Conservation (phyloP, 192 early-diverging fungal genomes). For the Podila verticillata region DNA sequence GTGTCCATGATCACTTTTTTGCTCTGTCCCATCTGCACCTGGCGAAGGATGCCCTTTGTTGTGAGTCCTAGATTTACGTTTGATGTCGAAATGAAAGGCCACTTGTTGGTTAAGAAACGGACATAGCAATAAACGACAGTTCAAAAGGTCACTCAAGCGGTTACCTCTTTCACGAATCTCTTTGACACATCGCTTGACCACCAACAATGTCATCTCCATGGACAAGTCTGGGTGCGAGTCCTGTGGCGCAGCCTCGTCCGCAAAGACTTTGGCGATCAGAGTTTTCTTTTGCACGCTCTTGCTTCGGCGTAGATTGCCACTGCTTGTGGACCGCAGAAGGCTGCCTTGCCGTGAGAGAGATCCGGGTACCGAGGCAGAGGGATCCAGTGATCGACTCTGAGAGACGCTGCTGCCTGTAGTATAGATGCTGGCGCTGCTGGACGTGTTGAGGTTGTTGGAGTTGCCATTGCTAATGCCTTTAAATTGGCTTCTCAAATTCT, state of each 20-base stretch:
- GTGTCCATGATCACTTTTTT: constrained; percentile 26
- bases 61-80: constrained; percentile 26
- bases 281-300: constrained; percentile 40
- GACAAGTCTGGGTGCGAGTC: constrained; percentile 27
- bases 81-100: not conserved
- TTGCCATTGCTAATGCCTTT: not conserved
- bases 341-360: constrained; percentile 20
- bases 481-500: constrained; percentile 36
- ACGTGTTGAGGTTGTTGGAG: not conserved
- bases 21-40: constrained; percentile 32
- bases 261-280: constrained; percentile 36
- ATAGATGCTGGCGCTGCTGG: constrained; percentile 15
- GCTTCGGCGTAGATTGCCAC: constrained; percentile 13
- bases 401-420: constrained; percentile 13
- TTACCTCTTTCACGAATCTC: constrained; percentile 50
- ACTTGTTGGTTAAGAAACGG: not conserved
- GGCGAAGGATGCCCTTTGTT: constrained; percentile 46
- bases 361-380: constrained; percentile 4
- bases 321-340: constrained; percentile 30
- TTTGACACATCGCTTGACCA: constrained; percentile 45
- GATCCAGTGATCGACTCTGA: constrained; percentile 14
- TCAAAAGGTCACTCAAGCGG: not conserved
- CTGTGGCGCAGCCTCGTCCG: constrained; percentile 2
- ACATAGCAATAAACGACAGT: not conserved
- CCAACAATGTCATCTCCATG: constrained; percentile 40